A percentile compares a stretch with the other conserved stretches of the same genome.
phyloP scores from a whole-genome alignment of 75 land plant genomes.

The Pseudotsuga menziesii region DNA sequence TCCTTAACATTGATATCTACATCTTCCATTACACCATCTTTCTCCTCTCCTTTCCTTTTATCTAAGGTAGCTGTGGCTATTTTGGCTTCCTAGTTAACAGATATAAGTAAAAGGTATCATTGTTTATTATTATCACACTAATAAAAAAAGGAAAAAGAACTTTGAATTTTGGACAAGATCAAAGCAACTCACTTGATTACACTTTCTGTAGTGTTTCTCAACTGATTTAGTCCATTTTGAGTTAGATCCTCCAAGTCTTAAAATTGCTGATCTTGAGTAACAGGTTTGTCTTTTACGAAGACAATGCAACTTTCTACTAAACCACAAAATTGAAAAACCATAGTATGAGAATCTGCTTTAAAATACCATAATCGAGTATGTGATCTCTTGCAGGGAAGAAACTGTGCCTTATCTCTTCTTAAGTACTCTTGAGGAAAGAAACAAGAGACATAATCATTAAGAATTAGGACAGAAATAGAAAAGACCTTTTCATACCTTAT shows the following conservation, averaged over 20 bases:
- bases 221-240: slow-evolving; percentile 1
- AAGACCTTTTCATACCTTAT: slow-evolving; percentile 1
- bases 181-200: slow-evolving; percentile 1
- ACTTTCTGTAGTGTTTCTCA: background rate
- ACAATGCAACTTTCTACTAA: slow-evolving; percentile 3
- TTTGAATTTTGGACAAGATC: background rate
- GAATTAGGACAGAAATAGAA: background rate
- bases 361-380: background rate
- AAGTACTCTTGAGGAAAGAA: background rate
- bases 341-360: background rate
- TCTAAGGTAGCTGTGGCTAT: slow-evolving; percentile 66
- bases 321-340: background rate
- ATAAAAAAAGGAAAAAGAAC: background rate
- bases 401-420: background rate
- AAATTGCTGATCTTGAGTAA: background rate
- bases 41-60: slow-evolving; percentile 44
- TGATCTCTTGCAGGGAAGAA: background rate
- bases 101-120: background rate
- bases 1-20: background rate
- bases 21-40: slow-evolving; percentile 16
- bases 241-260: background rate
- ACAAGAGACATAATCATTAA: background rate
- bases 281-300: background rate
- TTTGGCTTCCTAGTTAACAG: slow-evolving; percentile 64
- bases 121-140: background rate